A percentile compares a stretch with the other conserved stretches of the same genome.
These are phyloP conservation scores for Penicillium psychrosexuale DNA, from an alignment of 2,329 filamentous ascomycete species.

Conservation along the genomic window DNA sequence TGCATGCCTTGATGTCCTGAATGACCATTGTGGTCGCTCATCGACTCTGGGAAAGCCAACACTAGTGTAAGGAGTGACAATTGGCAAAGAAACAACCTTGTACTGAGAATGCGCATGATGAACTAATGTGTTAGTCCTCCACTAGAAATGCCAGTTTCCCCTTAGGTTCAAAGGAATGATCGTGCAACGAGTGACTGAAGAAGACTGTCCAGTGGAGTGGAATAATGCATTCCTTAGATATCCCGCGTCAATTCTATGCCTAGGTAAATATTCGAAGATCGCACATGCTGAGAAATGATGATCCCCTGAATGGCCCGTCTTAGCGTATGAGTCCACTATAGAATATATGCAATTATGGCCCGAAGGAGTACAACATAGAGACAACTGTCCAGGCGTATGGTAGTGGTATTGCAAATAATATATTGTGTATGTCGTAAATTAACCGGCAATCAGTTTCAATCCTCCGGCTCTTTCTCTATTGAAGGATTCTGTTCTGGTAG, in stretches of 20 bases:
- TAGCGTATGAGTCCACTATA: background rate
- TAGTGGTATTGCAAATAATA: background rate
- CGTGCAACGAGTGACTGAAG: background rate
- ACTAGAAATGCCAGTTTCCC: background rate
- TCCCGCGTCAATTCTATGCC: background rate
- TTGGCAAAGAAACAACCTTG: conserved; percentile 10
- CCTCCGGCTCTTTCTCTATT: background rate
- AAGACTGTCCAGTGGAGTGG: background rate
- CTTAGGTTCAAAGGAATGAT: background rate
- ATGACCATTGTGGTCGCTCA: background rate
- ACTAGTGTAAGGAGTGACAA: conserved; percentile 8
- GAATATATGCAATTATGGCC: background rate
- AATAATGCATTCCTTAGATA: background rate
- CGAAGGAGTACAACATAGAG: background rate
- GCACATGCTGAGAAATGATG: conserved; percentile 6
- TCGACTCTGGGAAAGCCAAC: conserved; percentile 11
- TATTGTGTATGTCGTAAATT: background rate
- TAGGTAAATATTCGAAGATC: background rate
- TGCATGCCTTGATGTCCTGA: conserved; percentile 8
- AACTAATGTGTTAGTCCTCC: background rate
- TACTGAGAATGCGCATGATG: conserved; percentile 12
- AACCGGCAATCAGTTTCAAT: background rate
- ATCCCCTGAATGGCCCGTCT: conserved; percentile 10
- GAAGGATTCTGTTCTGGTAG: background rate
- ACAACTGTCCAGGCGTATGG: background rate